These are phyloP conservation scores for Talinum fruticosum DNA, from an alignment of 148 eudicot genomes.

Conservation along the genomic window DNA sequence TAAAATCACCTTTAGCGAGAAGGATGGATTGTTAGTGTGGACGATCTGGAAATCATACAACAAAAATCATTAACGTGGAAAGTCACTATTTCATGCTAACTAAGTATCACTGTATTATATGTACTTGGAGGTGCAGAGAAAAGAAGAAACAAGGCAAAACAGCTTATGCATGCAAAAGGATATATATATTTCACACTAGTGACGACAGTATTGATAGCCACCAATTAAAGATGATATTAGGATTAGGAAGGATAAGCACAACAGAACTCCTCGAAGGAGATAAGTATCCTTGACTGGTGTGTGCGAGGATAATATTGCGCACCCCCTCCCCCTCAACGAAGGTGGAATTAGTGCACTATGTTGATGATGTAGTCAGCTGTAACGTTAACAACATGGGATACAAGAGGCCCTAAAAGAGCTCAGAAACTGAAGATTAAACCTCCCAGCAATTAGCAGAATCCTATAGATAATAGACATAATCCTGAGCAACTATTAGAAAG, in stretches of 20 bases:
- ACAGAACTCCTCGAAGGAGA: background rate
- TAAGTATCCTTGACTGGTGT: background rate
- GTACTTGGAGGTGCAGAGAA: background rate
- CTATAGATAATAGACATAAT: background rate
- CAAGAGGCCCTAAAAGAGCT: background rate
- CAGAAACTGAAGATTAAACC: background rate
- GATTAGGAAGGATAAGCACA: background rate
- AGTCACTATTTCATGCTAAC: background rate
- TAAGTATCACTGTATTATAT: background rate
- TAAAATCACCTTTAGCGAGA: no score
- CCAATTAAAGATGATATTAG: background rate
- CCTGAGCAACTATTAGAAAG: background rate
- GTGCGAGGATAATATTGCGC: background rate
- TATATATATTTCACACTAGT: background rate
- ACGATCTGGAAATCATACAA: background rate
- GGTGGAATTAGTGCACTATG: background rate
- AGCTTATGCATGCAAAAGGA: background rate
- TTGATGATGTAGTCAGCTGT: background rate
- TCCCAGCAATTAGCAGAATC: background rate
- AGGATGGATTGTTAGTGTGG: no score
- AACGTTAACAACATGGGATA: background rate
- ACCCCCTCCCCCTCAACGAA: background rate
- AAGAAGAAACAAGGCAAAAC: slow-evolving; percentile 3
- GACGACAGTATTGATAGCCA: background rate
- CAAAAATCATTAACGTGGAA: background rate